A percentile compares a stretch with the other conserved stretches of the same genome.
Evolutionary conservation across 768 basidiomycete species (phyloP).

Genomic region (Podaxis sp.): DNA sequence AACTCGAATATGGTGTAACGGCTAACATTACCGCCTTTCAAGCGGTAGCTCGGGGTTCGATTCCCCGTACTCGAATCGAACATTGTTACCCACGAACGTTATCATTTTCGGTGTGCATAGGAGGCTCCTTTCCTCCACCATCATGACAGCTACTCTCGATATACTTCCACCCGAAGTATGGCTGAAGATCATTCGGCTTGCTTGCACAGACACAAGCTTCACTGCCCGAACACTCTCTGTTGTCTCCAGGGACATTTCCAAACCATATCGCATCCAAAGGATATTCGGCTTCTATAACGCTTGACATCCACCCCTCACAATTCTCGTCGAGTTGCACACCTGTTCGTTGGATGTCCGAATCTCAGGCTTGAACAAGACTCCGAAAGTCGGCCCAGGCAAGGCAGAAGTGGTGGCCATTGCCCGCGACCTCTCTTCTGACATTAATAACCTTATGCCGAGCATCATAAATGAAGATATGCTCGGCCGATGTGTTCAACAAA

Average conservation of each 20-base stretch:
- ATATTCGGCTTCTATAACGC: not conserved
- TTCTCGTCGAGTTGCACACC: not conserved
- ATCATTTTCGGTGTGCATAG: not conserved
- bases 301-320: not conserved
- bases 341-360: not conserved
- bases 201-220: constrained; percentile 34
- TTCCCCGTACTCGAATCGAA: constrained; percentile 19
- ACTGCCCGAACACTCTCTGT: constrained; percentile 31
- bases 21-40: constrained; percentile 56
- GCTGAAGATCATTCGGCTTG: constrained; percentile 36
- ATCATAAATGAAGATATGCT: not conserved
- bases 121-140: not conserved
- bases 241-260: constrained; percentile 36
- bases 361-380: not conserved
- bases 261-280: constrained; percentile 28
- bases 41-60: constrained; percentile 31
- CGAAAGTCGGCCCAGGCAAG: not conserved
- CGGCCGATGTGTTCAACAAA: not conserved
- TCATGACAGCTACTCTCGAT: not conserved
- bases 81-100: not conserved
- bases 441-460: not conserved
- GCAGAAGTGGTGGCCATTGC: not conserved
- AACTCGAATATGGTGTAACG: constrained; percentile 43
- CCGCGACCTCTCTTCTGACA: not conserved
- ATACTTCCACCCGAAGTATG: constrained; percentile 38